These are phyloP conservation scores for Fagus sylvatica DNA, from an alignment of 306 rosid species.

Conservation along the genomic window DNA sequence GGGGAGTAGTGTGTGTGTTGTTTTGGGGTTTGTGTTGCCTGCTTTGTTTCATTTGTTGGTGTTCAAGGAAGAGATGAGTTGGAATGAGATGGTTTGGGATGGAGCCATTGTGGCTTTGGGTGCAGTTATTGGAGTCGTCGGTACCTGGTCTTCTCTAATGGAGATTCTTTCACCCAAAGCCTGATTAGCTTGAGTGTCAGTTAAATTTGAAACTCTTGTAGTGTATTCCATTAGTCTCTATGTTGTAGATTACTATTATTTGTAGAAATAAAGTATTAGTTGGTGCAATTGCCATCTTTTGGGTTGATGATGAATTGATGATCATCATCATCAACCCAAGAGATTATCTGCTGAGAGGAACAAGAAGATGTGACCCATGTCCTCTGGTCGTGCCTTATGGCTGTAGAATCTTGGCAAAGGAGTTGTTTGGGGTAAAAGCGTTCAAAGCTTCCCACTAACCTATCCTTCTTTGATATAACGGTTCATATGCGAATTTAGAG, in stretches of 20 bases:
- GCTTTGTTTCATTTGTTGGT: conserved; percentile 63
- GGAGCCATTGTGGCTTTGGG: conserved; percentile 53
- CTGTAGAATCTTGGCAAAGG: too few species aligned
- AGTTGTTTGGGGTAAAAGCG: too few species aligned
- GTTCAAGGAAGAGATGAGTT: conserved; percentile 64
- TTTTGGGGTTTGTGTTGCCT: conserved; percentile 66
- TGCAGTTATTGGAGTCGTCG: conserved; percentile 42
- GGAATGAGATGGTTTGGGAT: conserved; percentile 48
- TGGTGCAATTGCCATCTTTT: not conserved
- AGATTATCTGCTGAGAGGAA: too few species aligned
- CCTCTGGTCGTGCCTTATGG: too few species aligned
- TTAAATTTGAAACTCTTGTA: conserved; percentile 2
- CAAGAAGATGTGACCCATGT: too few species aligned
- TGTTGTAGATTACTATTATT: not conserved
- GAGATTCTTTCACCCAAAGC: conserved; percentile 58
- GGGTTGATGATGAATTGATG: not conserved
- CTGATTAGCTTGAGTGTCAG: conserved; percentile 17
- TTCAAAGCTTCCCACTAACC: too few species aligned
- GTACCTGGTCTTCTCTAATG: conserved; percentile 50
- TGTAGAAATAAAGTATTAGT: not conserved
- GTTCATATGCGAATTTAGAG: too few species aligned
- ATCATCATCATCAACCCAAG: not conserved
- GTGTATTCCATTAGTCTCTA: not conserved
- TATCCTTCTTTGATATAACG: too few species aligned
- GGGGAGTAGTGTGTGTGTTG: conserved; percentile 69